Conservation (phyloP, 1,139 yeast genomes). For the Suhomyces bribrorum region DNA sequence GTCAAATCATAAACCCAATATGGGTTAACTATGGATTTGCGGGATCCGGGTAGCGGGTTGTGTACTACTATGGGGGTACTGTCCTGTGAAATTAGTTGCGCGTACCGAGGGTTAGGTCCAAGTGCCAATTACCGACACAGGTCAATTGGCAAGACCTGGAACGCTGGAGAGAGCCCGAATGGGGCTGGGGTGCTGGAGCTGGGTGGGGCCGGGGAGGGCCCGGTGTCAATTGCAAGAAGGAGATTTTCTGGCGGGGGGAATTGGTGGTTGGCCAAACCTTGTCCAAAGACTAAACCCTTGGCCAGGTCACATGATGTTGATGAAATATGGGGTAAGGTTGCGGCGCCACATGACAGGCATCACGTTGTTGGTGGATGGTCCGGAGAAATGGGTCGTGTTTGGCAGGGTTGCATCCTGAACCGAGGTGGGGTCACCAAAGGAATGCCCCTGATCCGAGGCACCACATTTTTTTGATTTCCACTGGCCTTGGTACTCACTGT, state of each 20-base stretch:
- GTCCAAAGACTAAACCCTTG: too few relatives aligned
- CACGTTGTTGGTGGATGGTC: neutral
- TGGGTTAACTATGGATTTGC: neutral
- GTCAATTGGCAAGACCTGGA: neutral
- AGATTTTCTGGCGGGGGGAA: too few relatives aligned
- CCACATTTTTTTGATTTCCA: too few relatives aligned
- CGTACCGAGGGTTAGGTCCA: slow-evolving; percentile 4
- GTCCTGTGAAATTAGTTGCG: slow-evolving; percentile 5
- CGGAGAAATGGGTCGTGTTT: neutral
- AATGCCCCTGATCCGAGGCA: neutral
- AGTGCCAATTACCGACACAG: neutral
- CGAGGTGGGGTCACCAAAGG: slow-evolving; percentile 2
- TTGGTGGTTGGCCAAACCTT: too few relatives aligned
- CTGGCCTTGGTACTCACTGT: too few relatives aligned
- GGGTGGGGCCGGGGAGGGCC: too few relatives aligned
- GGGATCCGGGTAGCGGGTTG: neutral
- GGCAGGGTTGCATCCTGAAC: neutral
- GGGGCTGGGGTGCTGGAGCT: too few relatives aligned
- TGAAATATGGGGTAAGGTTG: neutral
- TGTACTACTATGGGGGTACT: neutral
- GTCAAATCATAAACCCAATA: too few relatives aligned
- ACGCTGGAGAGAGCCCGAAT: too few relatives aligned
- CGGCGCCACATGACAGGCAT: neutral
- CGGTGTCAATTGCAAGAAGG: too few relatives aligned
- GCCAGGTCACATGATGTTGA: neutral